Base-by-base conservation (phyloP, 805 yeast genomes). In the Komagataella pseudopastoris region DNA sequence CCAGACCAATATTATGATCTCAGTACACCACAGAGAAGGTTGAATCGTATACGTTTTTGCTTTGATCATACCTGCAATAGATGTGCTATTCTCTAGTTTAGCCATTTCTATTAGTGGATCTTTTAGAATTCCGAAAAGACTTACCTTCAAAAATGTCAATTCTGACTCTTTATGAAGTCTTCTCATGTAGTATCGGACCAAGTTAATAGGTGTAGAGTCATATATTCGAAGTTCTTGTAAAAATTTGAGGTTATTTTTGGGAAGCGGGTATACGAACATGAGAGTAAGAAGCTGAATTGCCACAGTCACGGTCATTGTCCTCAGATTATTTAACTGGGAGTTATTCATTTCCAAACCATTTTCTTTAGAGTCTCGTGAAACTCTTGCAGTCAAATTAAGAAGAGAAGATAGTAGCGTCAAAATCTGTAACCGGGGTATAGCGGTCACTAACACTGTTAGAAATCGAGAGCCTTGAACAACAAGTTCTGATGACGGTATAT, bases 1-100 rank as follows among this genome's bases (percentile, higher is more conserved):
- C 86, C 95, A 87, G 14, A 85, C 56, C 6, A 90, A 61, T 61
- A 84, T 72, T 5, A 79, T 64, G n/a, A 77, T 60, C 59, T 84
- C 90, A 3, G 72, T 66, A 2, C 80, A 63, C 83, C 89, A 71
- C 17, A 72, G 58, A 4, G 64, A 55, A 1, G 63, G 59, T 6
- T 60, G 22, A 36, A 48, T 49, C n/a, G 50, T 55, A 1, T 50
- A 20, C 1, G 56, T 50, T 44, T 59, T 58, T 1, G 62, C 58
- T 45, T 62, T 60, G 56, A 65, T 59, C 24, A 65, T 52, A 23
- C 56, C 56, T 4, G 66, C 52, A 4, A 65, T 50, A 2, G 55
- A 18, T 16, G 20, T 5, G 18, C 47, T 24, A n/a, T 23, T 30
- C 3, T 16, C 10, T 16, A 20, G 44, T 10, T 54, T 56, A 45